Conservation (phyloP, 495 filamentous ascomycete species). For the Tricharina praecox region DNA sequence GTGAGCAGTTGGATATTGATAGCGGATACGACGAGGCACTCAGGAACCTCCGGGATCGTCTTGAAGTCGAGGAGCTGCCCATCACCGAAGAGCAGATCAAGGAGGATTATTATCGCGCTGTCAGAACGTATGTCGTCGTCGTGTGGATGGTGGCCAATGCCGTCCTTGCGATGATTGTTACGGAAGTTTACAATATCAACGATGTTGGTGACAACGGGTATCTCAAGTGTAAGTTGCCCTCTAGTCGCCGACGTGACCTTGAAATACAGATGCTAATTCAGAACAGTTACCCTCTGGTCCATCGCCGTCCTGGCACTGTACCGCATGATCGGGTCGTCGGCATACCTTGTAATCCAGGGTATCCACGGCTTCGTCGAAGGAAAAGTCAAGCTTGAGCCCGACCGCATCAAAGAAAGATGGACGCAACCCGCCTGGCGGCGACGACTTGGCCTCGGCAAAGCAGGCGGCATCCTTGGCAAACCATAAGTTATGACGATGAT, state of each 20-base stretch:
- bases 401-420: conserved; percentile 25
- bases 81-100: conserved; percentile 67
- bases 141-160: conserved; percentile 88
- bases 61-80: conserved; percentile 52
- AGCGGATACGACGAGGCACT: conserved; percentile 93
- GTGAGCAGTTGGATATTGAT: conserved; percentile 95
- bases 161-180: conserved; percentile 80
- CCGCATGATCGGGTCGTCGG: conserved; percentile 59
- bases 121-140: conserved; percentile 97
- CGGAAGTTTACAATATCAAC: conserved; percentile 59
- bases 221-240: conserved; percentile 38
- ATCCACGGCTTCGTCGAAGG: conserved; percentile 77
- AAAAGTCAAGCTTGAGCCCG: conserved; percentile 45
- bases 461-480: background rate
- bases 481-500: background rate
- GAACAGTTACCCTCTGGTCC: conserved; percentile 72
- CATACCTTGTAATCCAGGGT: conserved; percentile 65
- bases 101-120: conserved; percentile 96
- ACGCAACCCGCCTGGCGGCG: conserved; percentile 26
- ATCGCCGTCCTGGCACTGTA: conserved; percentile 77
- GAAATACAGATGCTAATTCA: no score
- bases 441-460: conserved; percentile 8
- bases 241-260: no score
- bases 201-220: conserved; percentile 72
- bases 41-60: conserved; percentile 81